Evolutionary conservation across 495 filamentous ascomycete genomes (phyloP), one percentile per base, ranked within the genome.

Genomic region (Neurospora discreta): DNA sequence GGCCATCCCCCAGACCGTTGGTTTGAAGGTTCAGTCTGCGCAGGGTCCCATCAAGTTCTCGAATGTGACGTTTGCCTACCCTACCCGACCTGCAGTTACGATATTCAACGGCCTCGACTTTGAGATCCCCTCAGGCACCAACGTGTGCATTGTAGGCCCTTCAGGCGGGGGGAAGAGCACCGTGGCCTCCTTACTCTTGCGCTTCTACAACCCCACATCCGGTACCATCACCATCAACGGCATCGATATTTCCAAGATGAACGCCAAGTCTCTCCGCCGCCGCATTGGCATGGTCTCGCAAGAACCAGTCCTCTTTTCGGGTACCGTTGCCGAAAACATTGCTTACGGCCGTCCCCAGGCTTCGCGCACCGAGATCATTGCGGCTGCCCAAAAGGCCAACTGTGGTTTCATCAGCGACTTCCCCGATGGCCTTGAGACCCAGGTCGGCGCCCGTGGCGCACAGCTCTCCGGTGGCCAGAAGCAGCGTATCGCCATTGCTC

Each of bases 381-480:
- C 87, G 23, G 95, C 95, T 5, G 95, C 95, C 0, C 87, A 91
- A 71, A 92, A 95, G 77, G 95, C 95, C n/a, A 99, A 99, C 80
- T 98, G 95, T 80, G 88, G 90, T 69, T 99, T 99, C 78, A 97
- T 99, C 81, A 89, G 90, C 77, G 96, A 98, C 79, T 98, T 98
- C 79, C 95, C 95, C 0, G 93, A 98, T 71, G 95, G 95, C 8
- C 88, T 99, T 11, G 95, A 98, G 75, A 99, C 95, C 5, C 90
- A 91, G 69, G 95, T 97, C 10, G 95, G 95, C 68, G 91, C 95
- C 20, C 89, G 95, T 44, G 95, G 95, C 30, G 93, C 95, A 3
- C 95, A 98, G 80, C 85, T 99, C 8, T 97, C 93, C 9, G 95
- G 95, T 41, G 95, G 95, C 2, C 95, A 99, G 80, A 98, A 98